A percentile compares a stretch with the other conserved stretches of the same genome.
phyloP scores from a whole-genome alignment of 2,329 filamentous ascomycete genomes.

The Lachnum nothofagi region DNA sequence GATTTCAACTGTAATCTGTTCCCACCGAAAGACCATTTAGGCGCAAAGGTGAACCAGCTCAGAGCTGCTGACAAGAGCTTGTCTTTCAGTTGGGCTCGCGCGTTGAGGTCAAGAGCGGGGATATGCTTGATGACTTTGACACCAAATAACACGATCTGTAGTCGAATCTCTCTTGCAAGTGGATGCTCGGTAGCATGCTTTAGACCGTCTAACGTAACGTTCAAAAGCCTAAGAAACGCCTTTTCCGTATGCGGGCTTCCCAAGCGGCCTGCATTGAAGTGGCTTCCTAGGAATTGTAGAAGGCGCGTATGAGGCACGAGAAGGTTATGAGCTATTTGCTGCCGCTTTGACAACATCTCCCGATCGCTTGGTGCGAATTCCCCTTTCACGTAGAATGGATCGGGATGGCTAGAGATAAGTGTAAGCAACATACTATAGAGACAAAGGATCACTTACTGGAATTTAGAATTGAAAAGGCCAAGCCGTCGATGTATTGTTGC shows the following conservation, averaged over 20 bases:
- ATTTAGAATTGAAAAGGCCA: slow-evolving; percentile 72
- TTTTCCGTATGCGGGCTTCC: slow-evolving; percentile 76
- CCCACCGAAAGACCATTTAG: slow-evolving; percentile 91
- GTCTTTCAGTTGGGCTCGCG: slow-evolving; percentile 81
- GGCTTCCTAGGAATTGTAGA: slow-evolving; percentile 84
- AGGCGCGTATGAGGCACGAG: slow-evolving; percentile 82
- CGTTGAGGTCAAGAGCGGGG: slow-evolving; percentile 56
- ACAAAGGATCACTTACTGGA: slow-evolving; percentile 49
- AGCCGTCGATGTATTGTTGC: slow-evolving; percentile 68
- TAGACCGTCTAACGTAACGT: slow-evolving; percentile 71
- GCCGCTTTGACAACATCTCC: slow-evolving; percentile 64
- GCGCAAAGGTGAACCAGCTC: slow-evolving; percentile 78
- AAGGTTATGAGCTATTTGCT: slow-evolving; percentile 74
- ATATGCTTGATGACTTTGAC: slow-evolving; percentile 71
- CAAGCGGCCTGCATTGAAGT: slow-evolving; percentile 89
- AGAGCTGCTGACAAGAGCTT: slow-evolving; percentile 80
- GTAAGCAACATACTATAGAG: slow-evolving; percentile 29
- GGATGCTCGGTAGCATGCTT: slow-evolving; percentile 70
- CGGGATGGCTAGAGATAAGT: slow-evolving; percentile 52
- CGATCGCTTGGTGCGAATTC: slow-evolving; percentile 92
- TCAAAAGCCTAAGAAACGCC: slow-evolving; percentile 75
- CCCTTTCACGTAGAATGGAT: slow-evolving; percentile 85
- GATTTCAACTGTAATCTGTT: slow-evolving; percentile 92
- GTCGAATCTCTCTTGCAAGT: slow-evolving; percentile 83
- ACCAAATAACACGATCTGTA: slow-evolving; percentile 80